A percentile compares a stretch with the other conserved stretches of the same genome.
Evolutionary conservation across 2,329 filamentous ascomycete species (phyloP).

Genomic region (Talaromyces sp.): DNA sequence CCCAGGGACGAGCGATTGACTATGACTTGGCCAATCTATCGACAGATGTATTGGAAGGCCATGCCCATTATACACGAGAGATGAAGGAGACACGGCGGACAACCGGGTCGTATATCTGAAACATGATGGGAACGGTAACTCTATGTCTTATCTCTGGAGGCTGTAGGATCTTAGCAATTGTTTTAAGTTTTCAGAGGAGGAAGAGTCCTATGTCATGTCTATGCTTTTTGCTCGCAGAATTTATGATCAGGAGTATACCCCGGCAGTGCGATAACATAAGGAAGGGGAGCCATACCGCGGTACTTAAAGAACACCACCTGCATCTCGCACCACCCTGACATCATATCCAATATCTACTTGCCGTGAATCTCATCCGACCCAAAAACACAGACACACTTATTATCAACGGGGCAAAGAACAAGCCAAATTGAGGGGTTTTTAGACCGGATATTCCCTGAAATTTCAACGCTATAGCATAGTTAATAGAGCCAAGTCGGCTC

Average conservation of each 20-base stretch:
- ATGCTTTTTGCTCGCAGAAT: neutral
- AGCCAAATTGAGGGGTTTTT: neutral
- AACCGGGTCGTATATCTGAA: neutral
- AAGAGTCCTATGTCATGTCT: neutral
- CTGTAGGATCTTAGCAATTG: neutral
- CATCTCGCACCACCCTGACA: neutral
- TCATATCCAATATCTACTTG: neutral
- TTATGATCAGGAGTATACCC: neutral
- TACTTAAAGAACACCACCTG: neutral
- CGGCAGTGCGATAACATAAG: neutral
- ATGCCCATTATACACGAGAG: neutral
- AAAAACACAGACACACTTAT: neutral
- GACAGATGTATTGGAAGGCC: neutral
- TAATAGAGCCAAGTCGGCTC: neutral
- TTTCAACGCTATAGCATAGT: neutral
- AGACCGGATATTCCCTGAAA: neutral
- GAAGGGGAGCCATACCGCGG: neutral
- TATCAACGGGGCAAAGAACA: too few species aligned
- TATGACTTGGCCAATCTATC: neutral
- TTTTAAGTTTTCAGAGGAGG: neutral
- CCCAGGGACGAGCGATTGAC: neutral
- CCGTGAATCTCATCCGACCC: conserved; percentile 3
- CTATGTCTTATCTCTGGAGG: neutral
- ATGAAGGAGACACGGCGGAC: neutral
- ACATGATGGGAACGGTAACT: neutral